Percentiles rank a stretch among this genome's conserved stretches.
Conservation (phyloP, 2,329 filamentous ascomycete species). For the Annulohypoxylon truncatum region DNA sequence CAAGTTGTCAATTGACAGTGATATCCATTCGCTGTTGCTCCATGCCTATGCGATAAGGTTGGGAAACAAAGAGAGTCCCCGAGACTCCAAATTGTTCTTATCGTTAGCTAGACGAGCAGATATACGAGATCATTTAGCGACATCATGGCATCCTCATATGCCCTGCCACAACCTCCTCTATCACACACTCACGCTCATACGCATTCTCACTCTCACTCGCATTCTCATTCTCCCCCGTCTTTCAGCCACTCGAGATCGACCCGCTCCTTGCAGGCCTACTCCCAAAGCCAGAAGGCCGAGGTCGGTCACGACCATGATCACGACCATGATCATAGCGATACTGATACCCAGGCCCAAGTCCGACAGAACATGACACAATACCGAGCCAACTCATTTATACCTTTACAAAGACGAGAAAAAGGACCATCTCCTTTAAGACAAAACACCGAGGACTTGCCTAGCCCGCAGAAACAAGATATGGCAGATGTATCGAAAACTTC, state of each 20-base stretch:
- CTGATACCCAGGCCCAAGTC: conserved; percentile 40
- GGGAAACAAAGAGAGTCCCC: conserved; percentile 19
- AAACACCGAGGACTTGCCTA: conserved; percentile 43
- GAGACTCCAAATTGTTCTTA: conserved; percentile 5
- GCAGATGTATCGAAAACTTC: conserved; percentile 33
- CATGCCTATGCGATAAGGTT: conserved; percentile 21
- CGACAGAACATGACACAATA: conserved; percentile 49
- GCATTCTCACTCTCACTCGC: conserved; percentile 51
- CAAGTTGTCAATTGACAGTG: conserved; percentile 10
- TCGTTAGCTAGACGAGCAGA: neutral
- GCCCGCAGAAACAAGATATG: conserved; percentile 37
- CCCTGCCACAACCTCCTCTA: conserved; percentile 63
- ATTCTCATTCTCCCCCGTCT: conserved; percentile 54
- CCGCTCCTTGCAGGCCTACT: conserved; percentile 49
- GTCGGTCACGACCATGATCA: conserved; percentile 50
- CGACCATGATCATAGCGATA: conserved; percentile 50
- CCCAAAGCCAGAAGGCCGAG: conserved; percentile 43
- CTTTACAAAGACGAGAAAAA: conserved; percentile 51
- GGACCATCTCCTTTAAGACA: conserved; percentile 50
- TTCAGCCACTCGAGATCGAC: conserved; percentile 54
- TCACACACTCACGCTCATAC: conserved; percentile 60
- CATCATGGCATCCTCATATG: conserved; percentile 64
- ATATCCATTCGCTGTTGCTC: conserved; percentile 4
- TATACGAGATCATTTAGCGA: conserved; percentile 8
- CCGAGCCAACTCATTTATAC: conserved; percentile 51